Base-by-base conservation (phyloP, 176 grass and related monocot species). In the Saccharum officinarum region DNA sequence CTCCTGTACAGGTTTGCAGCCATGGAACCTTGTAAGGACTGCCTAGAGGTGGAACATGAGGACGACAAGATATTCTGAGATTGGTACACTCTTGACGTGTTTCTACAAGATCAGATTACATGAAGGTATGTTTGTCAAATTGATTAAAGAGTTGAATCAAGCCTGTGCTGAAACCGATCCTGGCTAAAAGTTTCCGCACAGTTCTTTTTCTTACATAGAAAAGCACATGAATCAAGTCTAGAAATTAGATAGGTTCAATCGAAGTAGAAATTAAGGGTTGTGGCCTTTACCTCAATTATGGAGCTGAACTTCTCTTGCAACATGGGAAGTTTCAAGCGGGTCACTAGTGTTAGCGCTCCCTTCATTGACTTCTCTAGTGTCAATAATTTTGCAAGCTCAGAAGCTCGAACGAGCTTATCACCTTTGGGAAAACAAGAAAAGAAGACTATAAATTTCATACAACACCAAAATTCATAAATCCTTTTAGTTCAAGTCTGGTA, bases 321-420 rank as follows among this genome's bases (percentile, higher is more conserved):
- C 68, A 94, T 86, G 10, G 96, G 91, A 69, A 95, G 93, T 69
- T 98, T 98, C 78, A 95, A 89, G 31, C 91, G 89, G 22, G 93
- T 95, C 44, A 95, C 96, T 61, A 98, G 90, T 83, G 90, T 94
- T 78, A 98, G 85, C 54, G 96, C 96, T 72, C 93, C 96, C 76
- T 86, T 98, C 82, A 95, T 81, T 80, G 93, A 98, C 89, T 98
- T 98, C 89, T 95, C 89, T 80, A 95, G 33, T 62, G 84, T 88
- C 36, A 98, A 84, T 80, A 88, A 89, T 82, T 84, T 95, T 66
- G 80, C 93, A 71, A 98, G 89, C 82, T 98, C 96, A 28, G 91
- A 91, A 77, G 93, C 96, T 85, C 96, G 88, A 20, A 92, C 83
- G 40, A 98, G 88, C 81, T 90, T 98, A 82, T 98, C 93, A 83